Base-by-base conservation (phyloP, 2,329 filamentous ascomycete species). In the Clonostachys solani region DNA sequence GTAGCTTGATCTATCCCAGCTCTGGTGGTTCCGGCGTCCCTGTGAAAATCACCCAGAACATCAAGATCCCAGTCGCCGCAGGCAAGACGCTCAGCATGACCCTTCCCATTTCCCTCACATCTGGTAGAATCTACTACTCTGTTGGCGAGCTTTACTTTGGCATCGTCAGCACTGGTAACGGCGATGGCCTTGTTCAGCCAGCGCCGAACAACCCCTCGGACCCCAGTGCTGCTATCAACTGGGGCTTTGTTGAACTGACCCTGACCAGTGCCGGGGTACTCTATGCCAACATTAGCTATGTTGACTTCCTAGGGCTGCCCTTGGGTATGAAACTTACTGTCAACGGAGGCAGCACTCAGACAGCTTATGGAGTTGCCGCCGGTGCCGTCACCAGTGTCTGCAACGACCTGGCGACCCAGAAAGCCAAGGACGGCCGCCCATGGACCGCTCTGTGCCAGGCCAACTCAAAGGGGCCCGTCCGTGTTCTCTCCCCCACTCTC, bases 301-400 rank as follows among this genome's bases (percentile, higher is more conserved):
- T 92, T 46, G 87, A 92, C 68, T 92, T 92, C 64, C 78, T 90
- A 50, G 71, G 71, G 55, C 61, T 86, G 55, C 83, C 85, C n/a
- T 74, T 86, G 44, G 75, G 78, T 2, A 72, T 85, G 52, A 60
- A 65, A 50, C 73, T 85, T 42, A 64, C 65, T 47, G 77, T 73
- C 50, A 68, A 68, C 17, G 60, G 64, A 41, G 78, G 75, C 42
- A 52, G 54, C 12, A 59, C 67, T 16, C 72, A 73, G 51, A 70
- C 71, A 3, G 45, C 62, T 36, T 64, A 69, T 48, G 78, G 73
- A 7, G 66, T 81, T 38, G 61, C 69, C 43, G 60, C 55, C 19
- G 66, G 83, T 44, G 76, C 73, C 56, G 50, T 38, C 36, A 38
- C 36, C 36, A 38, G 17, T 5, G 17, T 38, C 36, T 38, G 36